Percentiles rank a stretch among this genome's conserved stretches.
These are phyloP conservation scores for Monilinia fructicola DNA, from an alignment of 2,329 filamentous ascomycete genomes.

Conservation along the genomic window DNA sequence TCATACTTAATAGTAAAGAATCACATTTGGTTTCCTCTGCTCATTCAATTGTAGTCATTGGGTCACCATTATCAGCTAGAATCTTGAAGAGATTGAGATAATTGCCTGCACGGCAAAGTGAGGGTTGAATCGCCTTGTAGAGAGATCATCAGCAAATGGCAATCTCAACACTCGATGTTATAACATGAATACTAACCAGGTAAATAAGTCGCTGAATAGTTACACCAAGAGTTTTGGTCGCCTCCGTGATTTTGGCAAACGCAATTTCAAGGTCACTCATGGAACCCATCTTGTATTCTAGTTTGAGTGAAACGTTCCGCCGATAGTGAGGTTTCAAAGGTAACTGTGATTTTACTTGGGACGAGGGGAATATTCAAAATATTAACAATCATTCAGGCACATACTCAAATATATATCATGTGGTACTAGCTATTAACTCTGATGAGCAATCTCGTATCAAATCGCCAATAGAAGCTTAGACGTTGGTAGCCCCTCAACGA, in stretches of 20 bases:
- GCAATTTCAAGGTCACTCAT: conserved; percentile 7
- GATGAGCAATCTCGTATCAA: not conserved
- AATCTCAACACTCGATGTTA: not conserved
- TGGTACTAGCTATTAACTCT: not conserved
- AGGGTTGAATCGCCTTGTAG: not conserved
- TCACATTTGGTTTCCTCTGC: not conserved
- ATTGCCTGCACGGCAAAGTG: conserved; percentile 8
- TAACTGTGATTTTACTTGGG: not conserved
- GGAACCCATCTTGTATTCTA: not conserved
- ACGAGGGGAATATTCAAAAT: not conserved
- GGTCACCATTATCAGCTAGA: not conserved
- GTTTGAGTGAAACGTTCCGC: not conserved
- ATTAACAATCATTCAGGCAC: too few relatives aligned
- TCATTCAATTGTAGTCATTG: not conserved
- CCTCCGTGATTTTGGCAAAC: not conserved
- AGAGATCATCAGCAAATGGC: not conserved
- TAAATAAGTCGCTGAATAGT: conserved; percentile 1
- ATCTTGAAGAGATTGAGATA: conserved; percentile 2
- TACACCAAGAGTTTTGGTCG: not conserved
- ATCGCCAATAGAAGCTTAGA: not conserved
- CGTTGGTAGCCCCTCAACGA: too few relatives aligned
- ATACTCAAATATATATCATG: conserved; percentile 4
- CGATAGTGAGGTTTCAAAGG: not conserved
- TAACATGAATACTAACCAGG: not conserved
- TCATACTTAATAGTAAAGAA: not conserved